Evolutionary conservation across 768 basidiomycete species (phyloP).

Genomic region (Mycena leptocephala): DNA sequence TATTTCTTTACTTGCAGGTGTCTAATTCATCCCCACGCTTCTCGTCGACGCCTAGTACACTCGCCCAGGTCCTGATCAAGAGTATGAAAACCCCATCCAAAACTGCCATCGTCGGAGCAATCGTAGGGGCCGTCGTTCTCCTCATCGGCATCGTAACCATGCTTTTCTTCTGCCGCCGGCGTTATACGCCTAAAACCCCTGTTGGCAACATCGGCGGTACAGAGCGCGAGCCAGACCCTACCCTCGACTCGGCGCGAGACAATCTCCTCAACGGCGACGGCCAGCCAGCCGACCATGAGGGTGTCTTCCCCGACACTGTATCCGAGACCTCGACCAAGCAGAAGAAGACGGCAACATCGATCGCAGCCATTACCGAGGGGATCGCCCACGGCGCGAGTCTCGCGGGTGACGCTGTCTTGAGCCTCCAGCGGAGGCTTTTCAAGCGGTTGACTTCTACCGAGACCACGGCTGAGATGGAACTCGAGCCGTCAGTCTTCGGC

Average conservation of each 20-base stretch:
- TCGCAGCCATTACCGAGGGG: not conserved
- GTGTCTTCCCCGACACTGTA: not conserved
- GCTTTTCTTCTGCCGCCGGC: not conserved
- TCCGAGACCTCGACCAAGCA: not conserved
- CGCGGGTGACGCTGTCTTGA: not conserved
- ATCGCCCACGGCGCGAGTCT: not conserved
- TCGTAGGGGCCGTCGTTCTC: not conserved
- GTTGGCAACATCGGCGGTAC: not conserved
- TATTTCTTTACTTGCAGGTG: too few species aligned
- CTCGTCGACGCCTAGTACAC: not conserved
- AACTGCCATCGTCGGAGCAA: not conserved
- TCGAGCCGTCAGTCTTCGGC: not conserved
- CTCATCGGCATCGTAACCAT: not conserved
- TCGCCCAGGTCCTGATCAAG: not conserved
- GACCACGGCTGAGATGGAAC: not conserved
- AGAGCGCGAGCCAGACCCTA: not conserved
- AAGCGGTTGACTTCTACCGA: not conserved
- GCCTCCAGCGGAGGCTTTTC: not conserved
- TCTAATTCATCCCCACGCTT: too few species aligned
- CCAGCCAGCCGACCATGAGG: not conserved
- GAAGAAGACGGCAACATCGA: not conserved
- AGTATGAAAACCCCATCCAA: not conserved
- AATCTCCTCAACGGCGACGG: constrained; percentile 1
- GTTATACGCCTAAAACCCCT: not conserved
- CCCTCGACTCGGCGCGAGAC: not conserved